Evolutionary conservation across 495 filamentous ascomycete species (phyloP).

Genomic region (Hypoxylon lienhwacheense): DNA sequence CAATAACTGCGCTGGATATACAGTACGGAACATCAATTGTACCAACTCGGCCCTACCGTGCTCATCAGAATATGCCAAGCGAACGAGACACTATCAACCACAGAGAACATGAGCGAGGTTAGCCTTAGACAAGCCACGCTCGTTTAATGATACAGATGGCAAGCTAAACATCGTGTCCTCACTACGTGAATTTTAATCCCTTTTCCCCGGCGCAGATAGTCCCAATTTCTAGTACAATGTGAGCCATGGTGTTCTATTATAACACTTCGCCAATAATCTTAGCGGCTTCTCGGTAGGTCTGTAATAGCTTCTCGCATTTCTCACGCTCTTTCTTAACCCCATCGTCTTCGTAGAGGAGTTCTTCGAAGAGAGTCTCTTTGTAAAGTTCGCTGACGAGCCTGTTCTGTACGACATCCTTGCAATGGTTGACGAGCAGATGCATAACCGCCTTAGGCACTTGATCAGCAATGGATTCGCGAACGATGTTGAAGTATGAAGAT

Average conservation of each 20-base stretch:
- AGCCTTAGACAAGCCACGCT: conserved; percentile 1
- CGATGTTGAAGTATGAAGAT: conserved; percentile 97
- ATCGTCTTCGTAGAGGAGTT: conserved; percentile 96
- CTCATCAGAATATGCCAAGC: not conserved
- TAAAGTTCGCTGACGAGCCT: conserved; percentile 94
- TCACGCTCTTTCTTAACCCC: conserved; percentile 94
- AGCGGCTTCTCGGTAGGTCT: conserved; percentile 93
- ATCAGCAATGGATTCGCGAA: conserved; percentile 94
- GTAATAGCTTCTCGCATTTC: conserved; percentile 93
- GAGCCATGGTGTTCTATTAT: conserved; percentile 46
- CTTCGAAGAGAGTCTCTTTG: conserved; percentile 88
- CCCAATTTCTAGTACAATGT: conserved; percentile 21
- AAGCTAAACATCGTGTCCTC: conserved; percentile 23
- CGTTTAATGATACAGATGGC: conserved; percentile 32
- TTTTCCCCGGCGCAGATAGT: conserved; percentile 19
- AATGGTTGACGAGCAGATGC: conserved; percentile 97
- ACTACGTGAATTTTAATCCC: conserved; percentile 15
- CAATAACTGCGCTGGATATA: conserved; percentile 31
- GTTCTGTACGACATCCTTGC: conserved; percentile 97
- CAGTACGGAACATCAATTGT: conserved; percentile 19
- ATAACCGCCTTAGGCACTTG: conserved; percentile 99
- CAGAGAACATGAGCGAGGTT: conserved; percentile 8
- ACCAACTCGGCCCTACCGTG: conserved; percentile 1
- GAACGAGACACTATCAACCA: conserved; percentile 12
- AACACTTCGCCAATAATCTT: conserved; percentile 97